These are phyloP conservation scores for Globisporangium mamillatum DNA, from an alignment of 352 stramenopile genomes.

Conservation along the genomic window DNA sequence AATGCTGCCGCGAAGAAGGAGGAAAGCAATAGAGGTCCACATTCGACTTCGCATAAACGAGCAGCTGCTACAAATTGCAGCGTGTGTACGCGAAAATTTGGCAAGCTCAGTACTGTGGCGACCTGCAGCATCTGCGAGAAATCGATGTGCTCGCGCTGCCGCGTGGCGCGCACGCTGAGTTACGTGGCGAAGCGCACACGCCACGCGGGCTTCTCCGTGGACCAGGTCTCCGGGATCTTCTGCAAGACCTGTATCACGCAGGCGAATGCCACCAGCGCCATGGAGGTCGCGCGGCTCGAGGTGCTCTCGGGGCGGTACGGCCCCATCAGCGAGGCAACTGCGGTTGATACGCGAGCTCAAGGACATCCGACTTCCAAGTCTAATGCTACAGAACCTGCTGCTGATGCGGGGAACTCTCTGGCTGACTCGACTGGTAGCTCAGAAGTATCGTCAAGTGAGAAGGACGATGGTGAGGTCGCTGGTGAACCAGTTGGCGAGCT, in stretches of 20 bases:
- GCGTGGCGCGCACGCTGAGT: constrained; percentile 22
- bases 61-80: constrained; percentile 6
- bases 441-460: not conserved
- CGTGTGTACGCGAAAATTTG: constrained; percentile 25
- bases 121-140: constrained; percentile 26
- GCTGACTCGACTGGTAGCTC: not conserved
- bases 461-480: not conserved
- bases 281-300: constrained; percentile 23
- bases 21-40: not conserved
- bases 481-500: not conserved
- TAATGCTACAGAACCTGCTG: not conserved
- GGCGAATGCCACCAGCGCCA: constrained; percentile 19
- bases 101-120: constrained; percentile 23
- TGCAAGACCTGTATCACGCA: constrained; percentile 31
- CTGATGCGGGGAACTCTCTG: not conserved
- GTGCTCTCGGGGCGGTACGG: constrained; percentile 19
- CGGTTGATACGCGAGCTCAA: not conserved
- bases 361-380: not conserved
- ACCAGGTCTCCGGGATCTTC: constrained; percentile 22
- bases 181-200: constrained; percentile 18
- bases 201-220: constrained; percentile 5
- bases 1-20: not conserved
- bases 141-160: constrained; percentile 31
- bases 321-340: not conserved
- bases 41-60: not conserved